Evolutionary conservation across 352 stramenopile species (phyloP), one percentile per base, ranked within the genome.

Genomic region (Aphanomyces astaci): DNA sequence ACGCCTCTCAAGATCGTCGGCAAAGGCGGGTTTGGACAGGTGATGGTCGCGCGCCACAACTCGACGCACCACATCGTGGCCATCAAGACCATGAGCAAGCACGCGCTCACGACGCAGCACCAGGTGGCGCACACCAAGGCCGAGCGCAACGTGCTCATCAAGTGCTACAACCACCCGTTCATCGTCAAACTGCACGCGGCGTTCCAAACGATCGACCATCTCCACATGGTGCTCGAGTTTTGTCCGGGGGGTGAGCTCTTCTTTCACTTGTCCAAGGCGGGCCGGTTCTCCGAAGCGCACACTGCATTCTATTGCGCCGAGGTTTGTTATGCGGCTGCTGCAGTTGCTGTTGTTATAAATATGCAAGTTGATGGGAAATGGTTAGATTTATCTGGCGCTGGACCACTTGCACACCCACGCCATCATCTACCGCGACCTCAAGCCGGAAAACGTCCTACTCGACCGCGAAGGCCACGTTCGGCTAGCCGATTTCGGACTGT

Each of bases 401-500:
- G 82, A 90, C 49, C 75, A 91, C 63, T 71, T 94, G 48, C 84
- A 94, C 59, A 63, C 72, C 0, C 75, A 89, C 63, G 77, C 82
- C 46, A 85, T 94, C 64, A 85, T 96, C 40, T 95, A 96, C 63
- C 82, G 89, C 10, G 89, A 97, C 63, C 75, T 97, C 28, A 96
- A 97, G 62, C 89, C 89, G 1, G 88, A 96, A 68, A 98, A 98
- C 66, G 80, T 98, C 31, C 72, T 98, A 25, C 75, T 98, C 15
- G 79, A 95, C 69, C 72, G 86, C 39, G 72, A 95, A 25, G 92
- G 92, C 1, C 83, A 96, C 69, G 73, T 97, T 4, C 86, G 86
- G 1, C 74, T 98, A 24, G 88, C 84, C 7, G 92, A 98, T 69
- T 97, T 98, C 72, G 92, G 92, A 1, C 75, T 97, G 1, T 87